A percentile compares a stretch with the other conserved stretches of the same genome.
Conservation (phyloP, 306 rosid genomes). For the Leucaena leucocephala region DNA sequence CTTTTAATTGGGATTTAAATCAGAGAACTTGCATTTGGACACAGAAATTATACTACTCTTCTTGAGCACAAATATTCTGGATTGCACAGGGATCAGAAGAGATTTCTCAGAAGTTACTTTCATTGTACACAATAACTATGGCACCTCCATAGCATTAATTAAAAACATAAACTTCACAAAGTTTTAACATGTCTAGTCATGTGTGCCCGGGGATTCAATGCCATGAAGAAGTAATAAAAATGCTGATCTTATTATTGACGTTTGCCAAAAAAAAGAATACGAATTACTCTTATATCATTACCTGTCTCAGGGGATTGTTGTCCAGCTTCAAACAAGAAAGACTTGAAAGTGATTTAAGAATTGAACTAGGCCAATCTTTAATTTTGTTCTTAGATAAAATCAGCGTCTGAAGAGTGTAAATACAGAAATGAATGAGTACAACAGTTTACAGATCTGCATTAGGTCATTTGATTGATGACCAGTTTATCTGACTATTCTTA, state of each 20-base stretch:
- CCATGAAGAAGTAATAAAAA: neutral
- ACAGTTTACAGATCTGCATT: constrained; percentile 32
- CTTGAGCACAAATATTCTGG: constrained; percentile 18
- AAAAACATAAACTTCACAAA: constrained; percentile 10
- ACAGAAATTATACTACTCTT: constrained; percentile 8
- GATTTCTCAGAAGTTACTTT: constrained; percentile 1
- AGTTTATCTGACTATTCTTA: constrained; percentile 28
- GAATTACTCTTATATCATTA: constrained; percentile 39
- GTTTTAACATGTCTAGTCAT: neutral
- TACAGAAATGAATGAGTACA: constrained; percentile 32
- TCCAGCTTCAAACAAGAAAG: constrained; percentile 86
- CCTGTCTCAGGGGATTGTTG: constrained; percentile 76
- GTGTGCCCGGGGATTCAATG: neutral
- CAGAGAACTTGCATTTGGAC: constrained; percentile 20
- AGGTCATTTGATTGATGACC: constrained; percentile 25
- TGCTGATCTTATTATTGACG: constrained; percentile 31
- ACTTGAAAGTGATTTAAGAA: constrained; percentile 65
- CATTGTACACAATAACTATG: constrained; percentile 18
- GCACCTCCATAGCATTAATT: neutral
- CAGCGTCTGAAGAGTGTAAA: constrained; percentile 65
- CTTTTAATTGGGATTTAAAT: constrained; percentile 28
- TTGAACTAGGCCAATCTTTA: constrained; percentile 83
- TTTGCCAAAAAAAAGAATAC: constrained; percentile 18
- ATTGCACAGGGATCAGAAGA: neutral
- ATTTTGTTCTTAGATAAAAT: constrained; percentile 83